Evolutionary conservation across 495 filamentous ascomycete genomes (phyloP).

Genomic region (Xylaria telfairii): DNA sequence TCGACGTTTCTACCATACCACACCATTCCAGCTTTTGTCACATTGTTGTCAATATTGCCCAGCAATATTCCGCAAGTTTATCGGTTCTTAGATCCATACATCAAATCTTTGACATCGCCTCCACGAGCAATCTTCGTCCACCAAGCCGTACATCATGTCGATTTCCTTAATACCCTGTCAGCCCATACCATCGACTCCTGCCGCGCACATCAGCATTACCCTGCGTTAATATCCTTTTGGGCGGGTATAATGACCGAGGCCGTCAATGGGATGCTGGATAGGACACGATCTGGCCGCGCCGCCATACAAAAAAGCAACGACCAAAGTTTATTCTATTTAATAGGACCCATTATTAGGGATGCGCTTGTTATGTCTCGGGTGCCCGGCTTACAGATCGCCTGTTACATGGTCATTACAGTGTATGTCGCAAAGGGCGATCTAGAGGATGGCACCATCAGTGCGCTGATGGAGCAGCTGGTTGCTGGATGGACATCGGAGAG

Average conservation of each 20-base stretch:
- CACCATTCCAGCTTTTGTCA: constrained; percentile 76
- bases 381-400: constrained; percentile 78
- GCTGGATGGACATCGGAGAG: constrained; percentile 76
- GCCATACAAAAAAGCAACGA: constrained; percentile 73
- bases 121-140: constrained; percentile 82
- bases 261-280: constrained; percentile 77
- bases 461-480: constrained; percentile 85
- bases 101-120: constrained; percentile 71
- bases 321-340: constrained; percentile 74
- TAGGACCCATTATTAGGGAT: constrained; percentile 78
- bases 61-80: constrained; percentile 73
- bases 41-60: constrained; percentile 83
- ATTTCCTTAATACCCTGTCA: constrained; percentile 74
- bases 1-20: constrained; percentile 93
- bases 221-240: constrained; percentile 85
- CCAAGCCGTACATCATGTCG: constrained; percentile 72
- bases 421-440: constrained; percentile 80
- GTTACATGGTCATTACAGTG: constrained; percentile 87
- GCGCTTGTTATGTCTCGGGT: constrained; percentile 73
- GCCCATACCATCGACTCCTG: constrained; percentile 74
- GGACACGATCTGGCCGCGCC: constrained; percentile 70
- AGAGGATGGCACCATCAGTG: constrained; percentile 73
- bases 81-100: constrained; percentile 84
- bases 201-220: constrained; percentile 70
- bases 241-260: constrained; percentile 82